phyloP scores from a whole-genome alignment of 148 eudicot genomes.

The Bassia scoparia region DNA sequence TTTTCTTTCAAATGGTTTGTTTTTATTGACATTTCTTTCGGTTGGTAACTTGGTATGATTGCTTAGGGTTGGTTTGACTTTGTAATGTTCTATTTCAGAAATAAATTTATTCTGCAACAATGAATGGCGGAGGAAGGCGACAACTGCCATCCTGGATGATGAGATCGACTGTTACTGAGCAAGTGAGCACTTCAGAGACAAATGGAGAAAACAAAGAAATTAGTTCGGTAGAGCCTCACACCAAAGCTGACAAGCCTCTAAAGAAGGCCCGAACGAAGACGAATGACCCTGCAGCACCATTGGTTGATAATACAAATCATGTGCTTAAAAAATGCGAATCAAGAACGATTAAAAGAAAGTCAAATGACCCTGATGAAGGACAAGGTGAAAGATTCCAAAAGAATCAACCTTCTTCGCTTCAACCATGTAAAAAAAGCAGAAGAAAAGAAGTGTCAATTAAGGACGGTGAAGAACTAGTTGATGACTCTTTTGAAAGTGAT shows the following conservation, averaged over 20 bases:
- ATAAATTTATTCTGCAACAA: not conserved
- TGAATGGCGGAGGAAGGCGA: slow-evolving; percentile 38
- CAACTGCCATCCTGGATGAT: slow-evolving; percentile 74
- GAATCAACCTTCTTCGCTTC: slow-evolving; percentile 15
- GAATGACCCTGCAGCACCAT: slow-evolving; percentile 16
- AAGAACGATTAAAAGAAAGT: slow-evolving; percentile 33
- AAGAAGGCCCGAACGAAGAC: slow-evolving; percentile 14
- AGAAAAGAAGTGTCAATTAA: slow-evolving; percentile 27
- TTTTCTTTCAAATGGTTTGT: not conserved
- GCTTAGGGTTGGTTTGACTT: slow-evolving; percentile 5
- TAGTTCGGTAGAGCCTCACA: slow-evolving; percentile 21
- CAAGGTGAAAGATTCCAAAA: slow-evolving; percentile 5
- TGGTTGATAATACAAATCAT: slow-evolving; percentile 21
- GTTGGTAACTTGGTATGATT: not conserved
- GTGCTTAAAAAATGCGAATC: slow-evolving; percentile 29
- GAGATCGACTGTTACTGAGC: slow-evolving; percentile 33
- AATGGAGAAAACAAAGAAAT: slow-evolving; percentile 22
- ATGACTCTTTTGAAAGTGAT: slow-evolving; percentile 21
- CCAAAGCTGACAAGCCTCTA: slow-evolving; percentile 19
- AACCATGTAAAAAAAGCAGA: slow-evolving; percentile 29
- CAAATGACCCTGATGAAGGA: slow-evolving; percentile 22
- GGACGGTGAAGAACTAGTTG: slow-evolving; percentile 18
- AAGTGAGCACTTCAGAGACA: slow-evolving; percentile 26
- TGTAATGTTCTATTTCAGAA: not conserved
- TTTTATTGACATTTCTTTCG: too few relatives aligned